phyloP scores from a whole-genome alignment of 1,139 yeast genomes.

The Blastobotrys indianensis region DNA sequence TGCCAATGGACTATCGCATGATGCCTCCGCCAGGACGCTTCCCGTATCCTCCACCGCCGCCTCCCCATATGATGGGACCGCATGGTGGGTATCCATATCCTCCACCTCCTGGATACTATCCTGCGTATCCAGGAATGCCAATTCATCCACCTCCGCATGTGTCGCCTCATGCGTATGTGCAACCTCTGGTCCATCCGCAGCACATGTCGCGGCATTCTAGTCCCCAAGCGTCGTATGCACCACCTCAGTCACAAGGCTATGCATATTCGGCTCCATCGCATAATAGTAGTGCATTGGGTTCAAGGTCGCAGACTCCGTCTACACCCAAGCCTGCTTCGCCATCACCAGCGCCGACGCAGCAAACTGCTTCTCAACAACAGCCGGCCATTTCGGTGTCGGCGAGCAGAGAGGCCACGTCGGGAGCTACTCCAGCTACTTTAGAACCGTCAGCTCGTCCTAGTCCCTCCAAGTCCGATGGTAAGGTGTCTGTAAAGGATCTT shows the following conservation, averaged over 20 bases:
- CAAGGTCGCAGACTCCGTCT: not conserved
- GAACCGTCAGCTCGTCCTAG: not conserved
- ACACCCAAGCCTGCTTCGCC: slow-evolving; percentile 1
- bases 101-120: slow-evolving; percentile 3
- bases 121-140: not conserved
- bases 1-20: not conserved
- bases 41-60: slow-evolving; percentile 6
- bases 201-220: not conserved
- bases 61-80: not conserved
- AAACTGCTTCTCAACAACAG: no score
- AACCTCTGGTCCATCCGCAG: not conserved
- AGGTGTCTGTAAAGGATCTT: no score
- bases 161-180: not conserved
- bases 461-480: not conserved
- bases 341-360: not conserved
- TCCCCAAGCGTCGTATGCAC: not conserved
- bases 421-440: not conserved
- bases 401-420: not conserved
- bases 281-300: not conserved
- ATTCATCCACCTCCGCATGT: slow-evolving; percentile 2
- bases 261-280: not conserved
- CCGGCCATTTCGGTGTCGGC: no score
- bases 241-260: slow-evolving; percentile 4
- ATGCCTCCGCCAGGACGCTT: not conserved
- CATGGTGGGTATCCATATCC: not conserved